These are phyloP conservation scores for Fusarium musae DNA, from an alignment of 2,329 filamentous ascomycete species.

Conservation along the genomic window DNA sequence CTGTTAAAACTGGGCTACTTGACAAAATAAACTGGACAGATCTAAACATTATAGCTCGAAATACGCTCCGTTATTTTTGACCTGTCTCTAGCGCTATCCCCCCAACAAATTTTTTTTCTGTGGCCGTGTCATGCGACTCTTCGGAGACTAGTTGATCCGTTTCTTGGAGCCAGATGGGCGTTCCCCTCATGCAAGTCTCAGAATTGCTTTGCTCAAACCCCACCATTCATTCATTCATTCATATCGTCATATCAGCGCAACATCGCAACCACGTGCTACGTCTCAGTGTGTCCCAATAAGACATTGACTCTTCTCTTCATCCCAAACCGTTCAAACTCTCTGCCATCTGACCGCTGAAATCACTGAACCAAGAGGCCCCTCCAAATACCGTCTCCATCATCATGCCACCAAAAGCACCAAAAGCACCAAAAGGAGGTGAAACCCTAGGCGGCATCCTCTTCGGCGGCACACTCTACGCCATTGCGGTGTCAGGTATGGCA, in stretches of 20 bases:
- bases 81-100: no score
- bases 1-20: accelerated
- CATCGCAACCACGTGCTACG: no score
- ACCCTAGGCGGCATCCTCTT: background rate
- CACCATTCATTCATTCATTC: background rate
- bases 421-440: background rate
- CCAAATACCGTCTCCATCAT: background rate
- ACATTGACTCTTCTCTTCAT: background rate
- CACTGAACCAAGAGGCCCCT: background rate
- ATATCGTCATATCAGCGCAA: no score
- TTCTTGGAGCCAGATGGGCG: background rate
- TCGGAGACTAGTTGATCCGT: background rate
- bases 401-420: background rate
- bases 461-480: background rate
- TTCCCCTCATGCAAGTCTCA: background rate
- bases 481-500: background rate
- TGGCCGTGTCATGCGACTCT: accelerated
- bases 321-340: no score
- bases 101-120: background rate
- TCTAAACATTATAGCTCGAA: no score
- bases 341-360: background rate
- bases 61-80: background rate
- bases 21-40: background rate
- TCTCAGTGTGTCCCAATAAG: background rate
- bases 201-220: background rate